Base-by-base conservation (phyloP, 108 stramenopile genomes). In the Heterococcus sp. region DNA sequence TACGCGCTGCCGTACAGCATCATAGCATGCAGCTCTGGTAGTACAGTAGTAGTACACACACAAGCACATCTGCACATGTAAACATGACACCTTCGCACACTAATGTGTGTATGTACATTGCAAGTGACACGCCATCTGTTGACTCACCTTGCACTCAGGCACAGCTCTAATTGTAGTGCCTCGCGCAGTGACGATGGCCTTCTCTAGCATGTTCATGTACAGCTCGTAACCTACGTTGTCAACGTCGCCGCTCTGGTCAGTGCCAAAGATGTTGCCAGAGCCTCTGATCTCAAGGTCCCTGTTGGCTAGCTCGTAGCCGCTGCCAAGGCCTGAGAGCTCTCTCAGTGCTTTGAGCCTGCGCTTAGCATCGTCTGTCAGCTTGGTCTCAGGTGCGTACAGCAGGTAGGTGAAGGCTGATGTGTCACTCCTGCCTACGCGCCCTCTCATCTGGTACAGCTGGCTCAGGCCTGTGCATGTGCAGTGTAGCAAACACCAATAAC, bases 201-300 rank as follows among this genome's bases (percentile, higher is more conserved):
- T 58, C 77, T 78, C 77, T 37, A 78, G 70, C 77, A 96, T 94
- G 63, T 92, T 85, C 94, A 94, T 94, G 88, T 96, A 96, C 82
- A 96, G 69, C 88, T 96, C 96, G 75, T 93, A 94, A 30, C 96
- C 96, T 69, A 96, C 93, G 79, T 46, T 76, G 37, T 90, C 93
- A 32, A 92, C 92, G 0, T 93, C 93, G 84, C 92, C 91, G 46
- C 95, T 91, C 87, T 97, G 96, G 65, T 95, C 92, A 0, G 92
- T 94, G 1, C 96, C 95, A 27, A 95, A 87, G 35, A 95, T 80
- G 74, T 86, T 89, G 32, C 96, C 96, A 3, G 94, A 93, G 26
- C 96, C 96, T 68, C 96, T 91, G 79, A 97, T 95, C 72, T 94
- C 96, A 37, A 97, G 86, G 88, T 97, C 96, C 14, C 94, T 84